Evolutionary conservation across 176 grass and related monocot species (phyloP).

Genomic region (Musa itinerans): DNA sequence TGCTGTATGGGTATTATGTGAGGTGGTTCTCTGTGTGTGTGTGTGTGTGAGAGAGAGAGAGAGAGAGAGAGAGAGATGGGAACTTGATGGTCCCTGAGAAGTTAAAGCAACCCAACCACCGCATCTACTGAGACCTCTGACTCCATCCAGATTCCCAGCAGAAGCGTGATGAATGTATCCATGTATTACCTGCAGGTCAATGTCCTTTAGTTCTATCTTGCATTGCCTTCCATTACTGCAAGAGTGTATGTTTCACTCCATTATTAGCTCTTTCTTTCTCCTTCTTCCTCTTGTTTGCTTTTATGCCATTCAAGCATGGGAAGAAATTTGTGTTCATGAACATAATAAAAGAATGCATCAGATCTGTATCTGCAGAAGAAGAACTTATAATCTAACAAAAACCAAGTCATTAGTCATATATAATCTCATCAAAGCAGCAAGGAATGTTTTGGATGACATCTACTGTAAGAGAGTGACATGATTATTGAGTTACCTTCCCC

Average conservation of each 20-base stretch:
- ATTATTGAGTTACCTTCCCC: too few relatives aligned
- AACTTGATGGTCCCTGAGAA: background rate
- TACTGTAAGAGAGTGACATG: too few relatives aligned
- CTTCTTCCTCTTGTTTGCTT: background rate
- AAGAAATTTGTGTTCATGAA: too few relatives aligned
- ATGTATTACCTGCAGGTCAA: background rate
- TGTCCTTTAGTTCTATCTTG: background rate
- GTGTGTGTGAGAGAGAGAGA: too few relatives aligned
- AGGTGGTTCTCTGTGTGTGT: background rate
- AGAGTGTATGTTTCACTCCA: background rate
- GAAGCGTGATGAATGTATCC: background rate
- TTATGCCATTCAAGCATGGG: too few relatives aligned
- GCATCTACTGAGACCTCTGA: slow-evolving; percentile 2
- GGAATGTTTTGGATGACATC: too few relatives aligned
- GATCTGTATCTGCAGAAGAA: too few relatives aligned
- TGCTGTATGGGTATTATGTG: background rate
- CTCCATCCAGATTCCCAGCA: background rate
- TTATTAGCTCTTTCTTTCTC: background rate
- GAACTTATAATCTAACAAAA: too few relatives aligned
- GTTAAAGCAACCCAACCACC: background rate
- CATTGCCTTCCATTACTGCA: background rate
- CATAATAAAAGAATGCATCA: too few relatives aligned
- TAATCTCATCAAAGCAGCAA: too few relatives aligned
- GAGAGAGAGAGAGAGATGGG: too few relatives aligned
- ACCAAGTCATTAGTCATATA: too few relatives aligned